A percentile compares a stretch with the other conserved stretches of the same genome.
These are phyloP conservation scores for Nakazawaea siamensis DNA, from an alignment of 805 yeast genomes.

Conservation along the genomic window DNA sequence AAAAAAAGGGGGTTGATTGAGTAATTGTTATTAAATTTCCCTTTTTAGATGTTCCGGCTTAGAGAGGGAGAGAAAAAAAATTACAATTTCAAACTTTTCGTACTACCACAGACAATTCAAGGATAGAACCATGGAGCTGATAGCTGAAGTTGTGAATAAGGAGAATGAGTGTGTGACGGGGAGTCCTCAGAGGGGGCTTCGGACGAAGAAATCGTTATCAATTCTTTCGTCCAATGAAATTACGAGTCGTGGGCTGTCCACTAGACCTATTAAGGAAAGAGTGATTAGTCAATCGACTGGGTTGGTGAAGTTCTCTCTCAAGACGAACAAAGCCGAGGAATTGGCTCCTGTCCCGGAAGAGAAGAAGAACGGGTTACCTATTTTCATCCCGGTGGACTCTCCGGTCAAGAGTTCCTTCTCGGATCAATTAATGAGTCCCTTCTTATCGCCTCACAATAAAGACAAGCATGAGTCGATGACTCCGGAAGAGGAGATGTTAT, in stretches of 20 bases:
- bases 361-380: conserved; percentile 23
- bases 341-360: not conserved
- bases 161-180: conserved; percentile 6
- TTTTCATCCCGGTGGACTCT: conserved; percentile 24
- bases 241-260: conserved; percentile 15
- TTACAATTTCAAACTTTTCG: too few relatives aligned
- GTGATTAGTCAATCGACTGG: conserved; percentile 45
- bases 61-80: too few relatives aligned
- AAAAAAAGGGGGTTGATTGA: too few relatives aligned
- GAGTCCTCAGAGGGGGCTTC: too few relatives aligned
- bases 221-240: conserved; percentile 17
- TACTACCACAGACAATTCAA: too few relatives aligned
- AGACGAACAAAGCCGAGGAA: not conserved
- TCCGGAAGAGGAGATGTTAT: conserved; percentile 19
- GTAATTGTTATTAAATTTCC: too few relatives aligned
- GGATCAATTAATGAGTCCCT: conserved; percentile 3
- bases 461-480: conserved; percentile 1
- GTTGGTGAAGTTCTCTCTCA: conserved; percentile 33
- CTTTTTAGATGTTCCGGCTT: too few relatives aligned
- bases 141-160: conserved; percentile 4
- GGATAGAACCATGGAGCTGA: conserved; percentile 3
- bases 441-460: conserved; percentile 6
- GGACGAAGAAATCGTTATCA: conserved; percentile 25
- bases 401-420: conserved; percentile 2
- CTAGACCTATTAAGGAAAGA: conserved; percentile 27